These are phyloP conservation scores for Ensete ventricosum DNA, from an alignment of 176 grass and related monocot genomes.

Conservation along the genomic window DNA sequence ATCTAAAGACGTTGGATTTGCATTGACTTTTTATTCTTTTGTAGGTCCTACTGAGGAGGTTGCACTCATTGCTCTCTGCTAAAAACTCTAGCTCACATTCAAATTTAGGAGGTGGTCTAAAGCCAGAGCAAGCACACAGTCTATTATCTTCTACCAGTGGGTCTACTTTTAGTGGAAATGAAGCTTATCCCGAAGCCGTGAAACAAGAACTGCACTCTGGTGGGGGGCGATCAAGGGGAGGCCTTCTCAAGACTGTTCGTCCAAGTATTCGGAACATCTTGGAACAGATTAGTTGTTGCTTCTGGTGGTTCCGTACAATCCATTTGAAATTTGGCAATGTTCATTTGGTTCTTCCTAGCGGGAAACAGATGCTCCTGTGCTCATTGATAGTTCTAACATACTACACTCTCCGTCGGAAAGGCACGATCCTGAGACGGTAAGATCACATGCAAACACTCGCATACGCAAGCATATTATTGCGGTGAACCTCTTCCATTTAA, in stretches of 20 bases:
- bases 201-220: slow-evolving; percentile 12
- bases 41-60: slow-evolving; percentile 35
- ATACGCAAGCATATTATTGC: background rate
- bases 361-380: slow-evolving; percentile 51
- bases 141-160: slow-evolving; percentile 11
- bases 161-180: slow-evolving; percentile 5
- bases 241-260: slow-evolving; percentile 26
- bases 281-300: slow-evolving; percentile 41
- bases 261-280: slow-evolving; percentile 18
- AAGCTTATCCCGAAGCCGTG: slow-evolving; percentile 18
- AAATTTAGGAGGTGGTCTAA: background rate
- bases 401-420: slow-evolving; percentile 46
- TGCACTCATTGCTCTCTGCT: slow-evolving; percentile 22
- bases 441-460: background rate
- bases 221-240: slow-evolving; percentile 20
- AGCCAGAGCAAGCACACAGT: slow-evolving; percentile 17
- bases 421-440: slow-evolving; percentile 53
- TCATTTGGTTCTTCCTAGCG: slow-evolving; percentile 52
- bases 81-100: slow-evolving; percentile 19
- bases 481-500: too few species aligned
- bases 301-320: slow-evolving; percentile 74
- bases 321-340: slow-evolving; percentile 54
- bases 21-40: slow-evolving; percentile 1
- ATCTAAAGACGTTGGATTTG: background rate
- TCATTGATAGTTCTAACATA: slow-evolving; percentile 47